Percentiles rank a stretch among this genome's conserved stretches.
These are phyloP conservation scores for Boletus pseudo-olivaceus DNA, from an alignment of 768 basidiomycete species.

Conservation along the genomic window DNA sequence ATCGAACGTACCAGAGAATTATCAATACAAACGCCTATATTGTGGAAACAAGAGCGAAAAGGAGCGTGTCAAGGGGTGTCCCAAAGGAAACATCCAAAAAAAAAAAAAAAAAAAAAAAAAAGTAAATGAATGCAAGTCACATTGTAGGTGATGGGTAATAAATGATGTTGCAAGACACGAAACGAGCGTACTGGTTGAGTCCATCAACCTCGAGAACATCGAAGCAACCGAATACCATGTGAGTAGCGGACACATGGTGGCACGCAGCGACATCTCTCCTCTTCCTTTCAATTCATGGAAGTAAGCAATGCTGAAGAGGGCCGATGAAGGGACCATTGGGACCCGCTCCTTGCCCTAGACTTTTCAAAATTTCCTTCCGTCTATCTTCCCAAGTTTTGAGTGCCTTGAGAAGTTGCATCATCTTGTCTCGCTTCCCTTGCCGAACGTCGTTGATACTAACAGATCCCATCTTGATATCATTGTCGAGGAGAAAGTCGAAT, in stretches of 20 bases:
- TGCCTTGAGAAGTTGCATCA: slow-evolving; percentile 73
- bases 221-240: background rate
- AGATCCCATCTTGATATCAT: slow-evolving; percentile 86
- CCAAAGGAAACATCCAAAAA: slow-evolving; percentile 1
- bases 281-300: background rate
- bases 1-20: slow-evolving; percentile 1
- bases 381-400: slow-evolving; percentile 82
- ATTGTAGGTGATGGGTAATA: background rate
- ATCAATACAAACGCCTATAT: slow-evolving; percentile 10
- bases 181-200: slow-evolving; percentile 22
- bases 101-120: background rate
- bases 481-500: slow-evolving; percentile 91
- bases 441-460: slow-evolving; percentile 94
- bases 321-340: slow-evolving; percentile 3
- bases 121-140: background rate
- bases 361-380: slow-evolving; percentile 51
- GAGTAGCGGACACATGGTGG: background rate
- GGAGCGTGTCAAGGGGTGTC: slow-evolving; percentile 9
- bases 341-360: slow-evolving; percentile 41
- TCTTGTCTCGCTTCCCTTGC: slow-evolving; percentile 76
- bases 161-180: slow-evolving; percentile 4
- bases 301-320: background rate
- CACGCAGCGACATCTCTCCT: background rate
- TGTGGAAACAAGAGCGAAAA: slow-evolving; percentile 2
- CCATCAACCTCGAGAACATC: slow-evolving; percentile 8